phyloP scores from a whole-genome alignment of 2,329 filamentous ascomycete species.

The Chrysoporthe austroafricana region DNA sequence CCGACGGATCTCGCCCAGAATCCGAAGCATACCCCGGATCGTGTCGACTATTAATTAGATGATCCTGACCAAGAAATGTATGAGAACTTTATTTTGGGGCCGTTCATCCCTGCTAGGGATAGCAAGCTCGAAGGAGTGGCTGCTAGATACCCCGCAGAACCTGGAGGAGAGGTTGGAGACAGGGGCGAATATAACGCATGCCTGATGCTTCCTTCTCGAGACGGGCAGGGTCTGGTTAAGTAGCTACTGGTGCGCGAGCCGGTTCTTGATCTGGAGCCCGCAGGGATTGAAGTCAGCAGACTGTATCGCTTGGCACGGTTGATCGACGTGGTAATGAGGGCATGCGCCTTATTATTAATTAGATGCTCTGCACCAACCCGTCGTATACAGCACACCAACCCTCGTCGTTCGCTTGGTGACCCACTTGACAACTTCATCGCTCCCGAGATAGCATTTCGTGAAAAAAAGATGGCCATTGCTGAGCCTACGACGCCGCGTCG shows the following conservation, averaged over 20 bases:
- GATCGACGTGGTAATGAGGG: not conserved
- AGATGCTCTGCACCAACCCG: not conserved
- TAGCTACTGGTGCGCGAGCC: not conserved
- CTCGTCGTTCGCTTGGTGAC: not conserved
- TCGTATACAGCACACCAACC: not conserved
- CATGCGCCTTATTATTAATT: not conserved
- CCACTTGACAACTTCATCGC: not conserved
- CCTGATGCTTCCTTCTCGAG: not conserved
- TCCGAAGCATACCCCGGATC: not conserved
- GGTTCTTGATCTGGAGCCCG: conserved; percentile 10
- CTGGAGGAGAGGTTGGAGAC: not conserved
- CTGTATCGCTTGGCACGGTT: not conserved
- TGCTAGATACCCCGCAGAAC: conserved; percentile 4
- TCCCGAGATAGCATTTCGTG: not conserved
- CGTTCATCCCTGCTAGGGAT: not conserved
- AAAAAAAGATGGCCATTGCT: not conserved
- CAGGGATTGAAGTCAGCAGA: not conserved
- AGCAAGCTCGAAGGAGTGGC: not conserved
- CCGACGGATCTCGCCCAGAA: not conserved
- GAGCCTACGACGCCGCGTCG: not conserved
- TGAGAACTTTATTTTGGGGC: not conserved
- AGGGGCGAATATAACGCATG: not conserved
- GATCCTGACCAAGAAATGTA: not conserved
- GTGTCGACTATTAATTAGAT: not conserved
- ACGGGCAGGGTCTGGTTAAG: not conserved